phyloP scores from a whole-genome alignment of 768 basidiomycete species.

The Paxillus ammoniavirescens region DNA sequence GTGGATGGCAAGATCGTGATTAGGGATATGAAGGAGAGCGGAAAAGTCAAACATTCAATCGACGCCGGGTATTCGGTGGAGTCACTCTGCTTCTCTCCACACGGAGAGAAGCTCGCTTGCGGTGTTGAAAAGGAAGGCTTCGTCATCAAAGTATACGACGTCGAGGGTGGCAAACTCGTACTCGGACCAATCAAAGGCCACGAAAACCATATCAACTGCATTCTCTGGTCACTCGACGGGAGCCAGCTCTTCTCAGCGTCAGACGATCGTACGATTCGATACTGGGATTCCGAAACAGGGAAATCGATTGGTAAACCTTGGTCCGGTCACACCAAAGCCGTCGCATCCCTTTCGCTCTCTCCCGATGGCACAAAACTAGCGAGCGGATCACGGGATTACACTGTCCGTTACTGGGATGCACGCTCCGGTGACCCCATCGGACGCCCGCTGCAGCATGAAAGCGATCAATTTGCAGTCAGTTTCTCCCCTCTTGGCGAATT shows the following conservation, averaged over 20 bases:
- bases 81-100: background rate
- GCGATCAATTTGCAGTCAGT: too few relatives aligned
- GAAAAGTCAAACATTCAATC: too few relatives aligned
- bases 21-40: too few relatives aligned
- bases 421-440: background rate
- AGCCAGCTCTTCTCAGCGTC: background rate
- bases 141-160: background rate
- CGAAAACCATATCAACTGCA: background rate
- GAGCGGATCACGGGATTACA: background rate
- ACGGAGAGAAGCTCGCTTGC: background rate
- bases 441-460: background rate
- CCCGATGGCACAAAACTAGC: background rate
- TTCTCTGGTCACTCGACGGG: background rate
- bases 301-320: background rate
- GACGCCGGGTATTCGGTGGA: too few relatives aligned
- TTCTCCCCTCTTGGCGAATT: background rate
- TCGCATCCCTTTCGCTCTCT: background rate
- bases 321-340: background rate
- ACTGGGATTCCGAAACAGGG: background rate
- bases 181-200: background rate
- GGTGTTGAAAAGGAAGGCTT: too few relatives aligned
- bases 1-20: too few relatives aligned
- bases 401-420: background rate
- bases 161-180: background rate
- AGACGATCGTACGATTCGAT: background rate